Conservation (phyloP, 306 rosid species). For the Malus orientalis region DNA sequence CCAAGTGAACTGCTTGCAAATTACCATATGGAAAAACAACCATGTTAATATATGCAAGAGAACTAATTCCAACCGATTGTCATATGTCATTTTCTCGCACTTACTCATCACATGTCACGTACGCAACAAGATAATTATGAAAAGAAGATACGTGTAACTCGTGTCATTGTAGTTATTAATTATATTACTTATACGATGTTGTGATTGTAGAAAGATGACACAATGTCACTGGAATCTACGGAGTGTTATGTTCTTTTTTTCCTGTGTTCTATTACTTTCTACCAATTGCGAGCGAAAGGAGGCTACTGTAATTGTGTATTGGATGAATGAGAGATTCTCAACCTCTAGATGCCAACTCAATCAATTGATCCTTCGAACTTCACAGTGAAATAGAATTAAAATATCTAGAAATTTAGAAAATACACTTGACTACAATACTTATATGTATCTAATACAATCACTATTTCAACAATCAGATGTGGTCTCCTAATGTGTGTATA, state of each 20-base stretch:
- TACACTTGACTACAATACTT: no score
- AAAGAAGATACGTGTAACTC: neutral
- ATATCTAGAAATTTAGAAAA: neutral
- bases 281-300: neutral
- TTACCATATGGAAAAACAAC: neutral
- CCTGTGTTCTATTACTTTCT: neutral
- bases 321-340: neutral
- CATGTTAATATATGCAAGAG: neutral
- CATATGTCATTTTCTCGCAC: neutral
- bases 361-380: no score
- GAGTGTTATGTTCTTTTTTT: neutral
- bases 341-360: neutral
- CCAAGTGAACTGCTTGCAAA: conserved; percentile 44
- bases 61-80: neutral
- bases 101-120: neutral
- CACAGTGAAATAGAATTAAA: no score
- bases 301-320: no score
- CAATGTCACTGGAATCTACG: no score
- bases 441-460: no score
- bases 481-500: no score
- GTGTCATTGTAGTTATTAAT: neutral
- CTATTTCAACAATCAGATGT: no score
- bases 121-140: neutral
- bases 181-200: no score
- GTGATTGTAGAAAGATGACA: no score